Conservation (phyloP, 805 yeast species). For the Torulaspora microellipsoides region DNA sequence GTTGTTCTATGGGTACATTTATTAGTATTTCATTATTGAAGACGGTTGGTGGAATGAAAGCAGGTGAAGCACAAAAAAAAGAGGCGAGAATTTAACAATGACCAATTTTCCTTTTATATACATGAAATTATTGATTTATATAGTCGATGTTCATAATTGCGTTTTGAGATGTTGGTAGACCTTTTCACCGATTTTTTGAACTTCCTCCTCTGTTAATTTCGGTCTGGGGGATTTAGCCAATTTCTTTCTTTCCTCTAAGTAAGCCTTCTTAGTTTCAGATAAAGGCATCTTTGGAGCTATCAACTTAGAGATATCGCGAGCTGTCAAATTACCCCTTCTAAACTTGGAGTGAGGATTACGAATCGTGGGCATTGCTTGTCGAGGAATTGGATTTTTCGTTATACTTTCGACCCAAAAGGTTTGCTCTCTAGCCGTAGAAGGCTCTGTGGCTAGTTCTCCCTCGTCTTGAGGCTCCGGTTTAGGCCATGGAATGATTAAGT, state of each 20-base stretch:
- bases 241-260: slow-evolving; percentile 48
- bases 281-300: slow-evolving; percentile 76
- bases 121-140: slow-evolving; percentile 8
- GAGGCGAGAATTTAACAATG: no score
- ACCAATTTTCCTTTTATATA: slow-evolving; percentile 4
- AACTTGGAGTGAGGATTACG: slow-evolving; percentile 73
- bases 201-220: slow-evolving; percentile 39
- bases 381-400: slow-evolving; percentile 65
- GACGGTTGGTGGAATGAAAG: no score
- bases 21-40: no score
- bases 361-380: slow-evolving; percentile 57
- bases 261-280: slow-evolving; percentile 56
- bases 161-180: slow-evolving; percentile 18
- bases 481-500: slow-evolving; percentile 84
- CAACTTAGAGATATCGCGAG: slow-evolving; percentile 56
- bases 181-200: slow-evolving; percentile 41
- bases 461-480: slow-evolving; percentile 44
- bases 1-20: background rate
- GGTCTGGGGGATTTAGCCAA: slow-evolving; percentile 43
- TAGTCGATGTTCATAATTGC: slow-evolving; percentile 3
- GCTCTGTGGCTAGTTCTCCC: slow-evolving; percentile 53
- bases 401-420: slow-evolving; percentile 69
- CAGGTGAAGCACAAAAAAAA: no score
- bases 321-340: slow-evolving; percentile 59
- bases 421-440: slow-evolving; percentile 58